These are phyloP conservation scores for Eucalyptus cloeziana DNA, from an alignment of 345 rosid species.

Conservation along the genomic window DNA sequence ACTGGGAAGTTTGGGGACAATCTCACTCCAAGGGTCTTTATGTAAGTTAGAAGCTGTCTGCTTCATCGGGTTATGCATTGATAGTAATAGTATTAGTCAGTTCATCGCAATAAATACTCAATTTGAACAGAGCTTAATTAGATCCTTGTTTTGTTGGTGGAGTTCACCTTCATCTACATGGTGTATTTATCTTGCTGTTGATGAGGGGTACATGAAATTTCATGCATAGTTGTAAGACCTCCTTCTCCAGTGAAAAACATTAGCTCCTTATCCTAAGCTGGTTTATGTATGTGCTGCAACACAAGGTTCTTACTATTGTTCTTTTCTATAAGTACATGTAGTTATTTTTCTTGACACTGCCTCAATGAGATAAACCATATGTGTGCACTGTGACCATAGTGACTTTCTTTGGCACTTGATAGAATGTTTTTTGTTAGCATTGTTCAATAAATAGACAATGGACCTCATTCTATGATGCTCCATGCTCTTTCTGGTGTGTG, in stretches of 20 bases:
- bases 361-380: background rate
- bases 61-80: background rate
- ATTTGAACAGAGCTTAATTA: background rate
- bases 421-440: background rate
- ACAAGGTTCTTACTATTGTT: background rate
- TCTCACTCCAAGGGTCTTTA: constrained; percentile 25
- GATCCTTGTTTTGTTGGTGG: background rate
- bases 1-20: constrained; percentile 22
- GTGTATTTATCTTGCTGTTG: background rate
- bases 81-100: background rate
- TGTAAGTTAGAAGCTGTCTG: constrained; percentile 23
- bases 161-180: background rate
- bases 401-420: background rate
- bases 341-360: background rate
- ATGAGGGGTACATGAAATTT: background rate
- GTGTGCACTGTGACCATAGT: background rate
- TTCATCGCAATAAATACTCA: background rate
- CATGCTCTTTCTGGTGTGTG: background rate
- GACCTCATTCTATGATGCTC: background rate
- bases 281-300: background rate
- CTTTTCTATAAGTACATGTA: background rate
- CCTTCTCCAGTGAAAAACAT: background rate
- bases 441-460: background rate
- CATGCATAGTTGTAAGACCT: background rate
- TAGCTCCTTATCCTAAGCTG: background rate